Percentiles rank a stretch among this genome's conserved stretches.
phyloP scores from a whole-genome alignment of 208 protist species.

The Trichomonas gallinae region DNA sequence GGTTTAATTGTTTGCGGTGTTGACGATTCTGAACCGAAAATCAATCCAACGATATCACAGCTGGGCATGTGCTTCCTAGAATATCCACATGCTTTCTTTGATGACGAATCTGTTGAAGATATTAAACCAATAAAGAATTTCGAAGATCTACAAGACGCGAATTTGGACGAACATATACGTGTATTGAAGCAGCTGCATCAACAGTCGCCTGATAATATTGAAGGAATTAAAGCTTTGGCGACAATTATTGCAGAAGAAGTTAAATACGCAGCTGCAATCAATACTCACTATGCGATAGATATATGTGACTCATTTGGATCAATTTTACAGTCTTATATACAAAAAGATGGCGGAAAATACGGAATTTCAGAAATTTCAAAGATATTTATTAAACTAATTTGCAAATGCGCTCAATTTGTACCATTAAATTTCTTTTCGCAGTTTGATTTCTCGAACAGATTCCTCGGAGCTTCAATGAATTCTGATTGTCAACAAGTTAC shows the following conservation, averaged over 20 bases:
- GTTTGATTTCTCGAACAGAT: not conserved
- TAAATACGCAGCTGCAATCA: not conserved
- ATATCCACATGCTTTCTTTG: not conserved
- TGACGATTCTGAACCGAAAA: not conserved
- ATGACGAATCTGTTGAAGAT: not conserved
- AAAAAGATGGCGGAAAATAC: not conserved
- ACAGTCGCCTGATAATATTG: not conserved
- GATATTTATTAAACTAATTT: not conserved
- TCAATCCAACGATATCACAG: not conserved
- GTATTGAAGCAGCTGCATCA: not conserved
- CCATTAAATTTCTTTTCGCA: not conserved
- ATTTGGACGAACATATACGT: not conserved
- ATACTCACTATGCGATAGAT: not conserved
- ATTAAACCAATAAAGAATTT: not conserved
- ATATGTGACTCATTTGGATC: not conserved
- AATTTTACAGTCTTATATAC: not conserved
- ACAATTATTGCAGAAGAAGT: not conserved
- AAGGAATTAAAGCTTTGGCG: not conserved
- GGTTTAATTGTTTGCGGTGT: not conserved
- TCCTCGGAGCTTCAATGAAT: not conserved
- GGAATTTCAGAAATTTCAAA: not conserved
- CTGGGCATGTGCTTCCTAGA: not conserved
- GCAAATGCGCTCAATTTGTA: not conserved
- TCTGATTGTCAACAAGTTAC: not conserved
- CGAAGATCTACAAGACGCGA: not conserved